Conservation (phyloP, 768 basidiomycete genomes). For the Boletus sp. region DNA sequence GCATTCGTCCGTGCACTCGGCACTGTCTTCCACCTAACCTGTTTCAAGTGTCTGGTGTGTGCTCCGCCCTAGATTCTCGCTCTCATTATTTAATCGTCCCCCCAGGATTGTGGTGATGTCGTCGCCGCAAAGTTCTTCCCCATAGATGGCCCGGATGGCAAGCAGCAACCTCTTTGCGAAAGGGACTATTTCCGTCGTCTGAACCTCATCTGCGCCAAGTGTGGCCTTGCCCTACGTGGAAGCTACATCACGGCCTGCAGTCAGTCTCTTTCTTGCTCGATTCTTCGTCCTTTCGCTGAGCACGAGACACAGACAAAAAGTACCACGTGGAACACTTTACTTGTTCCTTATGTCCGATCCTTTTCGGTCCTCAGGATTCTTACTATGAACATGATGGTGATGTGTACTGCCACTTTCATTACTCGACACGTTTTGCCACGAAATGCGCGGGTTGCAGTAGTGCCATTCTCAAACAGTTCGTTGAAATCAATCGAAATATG, state of each 20-base stretch:
- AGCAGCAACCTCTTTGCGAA: constrained; percentile 95
- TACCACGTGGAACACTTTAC: constrained; percentile 99
- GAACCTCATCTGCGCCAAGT: constrained; percentile 95
- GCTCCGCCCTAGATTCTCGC: background rate
- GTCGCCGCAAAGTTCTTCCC: constrained; percentile 99
- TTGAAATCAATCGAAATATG: constrained; percentile 98
- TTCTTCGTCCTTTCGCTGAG: constrained; percentile 8
- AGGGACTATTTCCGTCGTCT: constrained; percentile 95
- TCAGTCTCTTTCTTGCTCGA: constrained; percentile 40
- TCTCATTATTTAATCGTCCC: constrained; percentile 5
- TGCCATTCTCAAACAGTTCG: constrained; percentile 98
- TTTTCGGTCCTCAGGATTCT: constrained; percentile 97
- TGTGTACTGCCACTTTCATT: constrained; percentile 99
- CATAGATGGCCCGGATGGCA: constrained; percentile 86
- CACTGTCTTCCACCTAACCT: constrained; percentile 93
- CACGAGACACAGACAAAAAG: constrained; percentile 73
- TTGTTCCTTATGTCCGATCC: constrained; percentile 91
- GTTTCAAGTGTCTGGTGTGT: constrained; percentile 95
- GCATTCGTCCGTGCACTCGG: constrained; percentile 95
- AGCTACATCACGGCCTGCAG: constrained; percentile 99
- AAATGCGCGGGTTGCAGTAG: constrained; percentile 98
- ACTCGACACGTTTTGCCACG: constrained; percentile 96
- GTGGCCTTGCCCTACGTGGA: constrained; percentile 88
- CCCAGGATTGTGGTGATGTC: constrained; percentile 90
- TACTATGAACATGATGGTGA: constrained; percentile 99